A percentile compares a stretch with the other conserved stretches of the same genome.
Evolutionary conservation across 805 yeast genomes (phyloP).

Genomic region (Phaffomyces antillensis): DNA sequence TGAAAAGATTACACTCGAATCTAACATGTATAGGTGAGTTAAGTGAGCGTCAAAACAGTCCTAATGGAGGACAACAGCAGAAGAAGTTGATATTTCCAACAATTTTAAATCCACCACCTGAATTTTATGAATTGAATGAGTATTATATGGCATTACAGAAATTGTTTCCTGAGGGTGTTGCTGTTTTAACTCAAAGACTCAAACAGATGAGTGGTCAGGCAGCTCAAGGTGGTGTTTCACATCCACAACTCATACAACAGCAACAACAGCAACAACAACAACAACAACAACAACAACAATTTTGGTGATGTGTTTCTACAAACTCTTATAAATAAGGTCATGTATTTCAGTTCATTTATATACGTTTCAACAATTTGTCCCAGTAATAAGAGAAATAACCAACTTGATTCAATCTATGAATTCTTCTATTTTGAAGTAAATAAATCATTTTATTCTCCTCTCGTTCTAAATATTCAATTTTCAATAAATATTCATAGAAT

Average conservation of each 20-base stretch:
- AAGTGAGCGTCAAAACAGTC: slow-evolving; percentile 18
- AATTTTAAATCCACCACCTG: slow-evolving; percentile 22
- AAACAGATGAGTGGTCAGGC: slow-evolving; percentile 5
- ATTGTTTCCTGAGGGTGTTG: slow-evolving; percentile 24
- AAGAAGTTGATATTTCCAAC: slow-evolving; percentile 17
- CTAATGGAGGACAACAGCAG: slow-evolving; percentile 1
- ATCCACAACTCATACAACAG: slow-evolving; percentile 1
- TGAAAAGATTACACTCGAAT: slow-evolving; percentile 23
- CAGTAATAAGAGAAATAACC: slow-evolving; percentile 5
- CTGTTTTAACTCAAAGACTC: slow-evolving; percentile 7
- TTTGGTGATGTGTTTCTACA: slow-evolving; percentile 1
- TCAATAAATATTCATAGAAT: slow-evolving; percentile 3
- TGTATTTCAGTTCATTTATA: not conserved
- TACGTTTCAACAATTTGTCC: not conserved
- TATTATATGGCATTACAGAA: slow-evolving; percentile 18
- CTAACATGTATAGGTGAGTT: slow-evolving; percentile 24
- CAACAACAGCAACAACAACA: slow-evolving; percentile 13
- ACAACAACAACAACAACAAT: slow-evolving; percentile 9
- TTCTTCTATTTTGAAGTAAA: not conserved
- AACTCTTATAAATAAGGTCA: not conserved
- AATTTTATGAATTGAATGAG: slow-evolving; percentile 20
- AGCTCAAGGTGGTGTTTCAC: not conserved
- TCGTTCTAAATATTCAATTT: slow-evolving; percentile 9
- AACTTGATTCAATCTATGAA: not conserved
- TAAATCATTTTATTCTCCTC: slow-evolving; percentile 4